phyloP scores from a whole-genome alignment of 768 basidiomycete genomes.

The Naganishia antarctica region DNA sequence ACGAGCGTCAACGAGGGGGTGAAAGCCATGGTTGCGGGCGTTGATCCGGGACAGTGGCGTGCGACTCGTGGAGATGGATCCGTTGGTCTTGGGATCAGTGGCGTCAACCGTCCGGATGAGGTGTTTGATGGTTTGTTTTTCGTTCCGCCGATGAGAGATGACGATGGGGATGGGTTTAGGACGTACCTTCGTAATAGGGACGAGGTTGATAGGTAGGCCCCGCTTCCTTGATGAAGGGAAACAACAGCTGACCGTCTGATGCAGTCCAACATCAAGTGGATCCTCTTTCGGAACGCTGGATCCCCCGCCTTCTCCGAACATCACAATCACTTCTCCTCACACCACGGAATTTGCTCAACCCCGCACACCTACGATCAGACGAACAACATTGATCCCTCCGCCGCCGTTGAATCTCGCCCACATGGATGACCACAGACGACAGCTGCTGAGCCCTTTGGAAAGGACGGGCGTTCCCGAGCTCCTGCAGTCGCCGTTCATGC shows the following conservation, averaged over 20 bases:
- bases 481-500: background rate
- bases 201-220: background rate
- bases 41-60: background rate
- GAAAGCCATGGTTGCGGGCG: background rate
- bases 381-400: too few relatives aligned
- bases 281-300: background rate
- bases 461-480: background rate
- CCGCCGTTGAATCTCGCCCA: background rate
- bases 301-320: background rate
- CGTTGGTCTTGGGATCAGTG: background rate
- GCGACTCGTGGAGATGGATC: background rate
- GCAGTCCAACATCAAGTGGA: background rate
- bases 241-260: background rate
- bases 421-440: background rate
- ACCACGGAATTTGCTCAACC: background rate
- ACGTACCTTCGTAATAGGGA: background rate
- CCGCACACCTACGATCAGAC: too few relatives aligned
- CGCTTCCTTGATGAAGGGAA: too few relatives aligned
- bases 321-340: background rate
- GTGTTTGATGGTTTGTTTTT: conserved; percentile 11
- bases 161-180: background rate
- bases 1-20: too few relatives aligned
- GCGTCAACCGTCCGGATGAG: too few relatives aligned
- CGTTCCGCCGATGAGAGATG: background rate
- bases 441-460: too few relatives aligned